Percentiles rank a stretch among this genome's conserved stretches.
Conservation (phyloP, 225 moss, liverwort and hornwort species). For the Sphagnum tenellum region DNA sequence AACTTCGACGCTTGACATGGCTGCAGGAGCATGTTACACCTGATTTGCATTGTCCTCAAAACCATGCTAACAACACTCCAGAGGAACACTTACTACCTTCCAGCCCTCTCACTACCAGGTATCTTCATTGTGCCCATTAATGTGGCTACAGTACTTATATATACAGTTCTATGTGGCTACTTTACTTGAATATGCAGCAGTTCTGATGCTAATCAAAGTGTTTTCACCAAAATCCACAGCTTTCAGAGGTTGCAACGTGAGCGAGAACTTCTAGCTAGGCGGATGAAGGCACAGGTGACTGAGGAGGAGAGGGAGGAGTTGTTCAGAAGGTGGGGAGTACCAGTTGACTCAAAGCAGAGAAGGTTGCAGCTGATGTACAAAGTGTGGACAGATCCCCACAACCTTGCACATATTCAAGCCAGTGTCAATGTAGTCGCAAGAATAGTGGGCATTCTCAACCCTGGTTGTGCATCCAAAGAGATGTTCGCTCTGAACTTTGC, state of each 20-base stretch:
- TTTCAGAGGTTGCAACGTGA: constrained; percentile 62
- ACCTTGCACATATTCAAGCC: constrained; percentile 76
- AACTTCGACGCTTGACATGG: constrained; percentile 80
- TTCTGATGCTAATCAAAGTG: no score
- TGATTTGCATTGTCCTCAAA: no score
- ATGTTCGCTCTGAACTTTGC: constrained; percentile 96
- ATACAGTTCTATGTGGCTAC: no score
- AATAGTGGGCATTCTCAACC: constrained; percentile 84
- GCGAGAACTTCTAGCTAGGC: constrained; percentile 67
- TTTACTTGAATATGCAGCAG: no score
- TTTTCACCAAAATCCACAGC: constrained; percentile 18
- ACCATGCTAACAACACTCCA: background rate
- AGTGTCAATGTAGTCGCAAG: constrained; percentile 89
- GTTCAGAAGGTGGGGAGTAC: constrained; percentile 69
- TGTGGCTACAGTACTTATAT: no score
- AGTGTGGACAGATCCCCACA: constrained; percentile 81
- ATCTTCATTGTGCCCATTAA: no score
- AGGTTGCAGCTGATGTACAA: constrained; percentile 70
- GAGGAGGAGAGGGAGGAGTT: constrained; percentile 72
- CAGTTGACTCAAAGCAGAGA: constrained; percentile 82
- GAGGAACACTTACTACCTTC: constrained; percentile 52
- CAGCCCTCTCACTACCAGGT: constrained; percentile 64
- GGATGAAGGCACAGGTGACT: constrained; percentile 62
- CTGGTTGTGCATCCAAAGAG: constrained; percentile 87
- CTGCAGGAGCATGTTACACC: constrained; percentile 50